phyloP scores from a whole-genome alignment of 495 filamentous ascomycete species.

The Daldinia vernicosa region DNA sequence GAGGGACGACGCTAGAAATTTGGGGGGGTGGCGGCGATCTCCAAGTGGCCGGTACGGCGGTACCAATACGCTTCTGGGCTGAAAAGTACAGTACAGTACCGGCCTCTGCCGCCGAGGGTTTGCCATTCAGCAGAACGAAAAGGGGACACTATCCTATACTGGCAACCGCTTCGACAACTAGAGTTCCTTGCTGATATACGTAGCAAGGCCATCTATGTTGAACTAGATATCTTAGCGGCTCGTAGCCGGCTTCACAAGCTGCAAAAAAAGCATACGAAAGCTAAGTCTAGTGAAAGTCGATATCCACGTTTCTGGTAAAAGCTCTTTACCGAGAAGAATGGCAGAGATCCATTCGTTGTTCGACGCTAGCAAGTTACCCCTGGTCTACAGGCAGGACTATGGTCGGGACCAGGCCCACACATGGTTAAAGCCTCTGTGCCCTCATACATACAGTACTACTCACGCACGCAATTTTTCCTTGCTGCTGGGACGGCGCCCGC shows the following conservation, averaged over 20 bases:
- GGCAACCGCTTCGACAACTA: conserved; percentile 13
- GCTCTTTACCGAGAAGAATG: conserved; percentile 32
- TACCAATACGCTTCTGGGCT: conserved; percentile 35
- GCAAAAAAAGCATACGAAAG: conserved; percentile 11
- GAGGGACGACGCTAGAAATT: conserved; percentile 43
- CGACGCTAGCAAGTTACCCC: conserved; percentile 41
- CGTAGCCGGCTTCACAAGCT: conserved; percentile 8
- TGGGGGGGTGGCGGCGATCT: conserved; percentile 44
- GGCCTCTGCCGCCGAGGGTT: conserved; percentile 6
- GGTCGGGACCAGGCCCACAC: conserved; percentile 41
- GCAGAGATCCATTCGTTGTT: conserved; percentile 39
- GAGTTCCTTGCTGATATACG: conserved; percentile 17
- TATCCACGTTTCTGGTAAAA: conserved; percentile 37
- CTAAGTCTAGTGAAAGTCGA: conserved; percentile 20
- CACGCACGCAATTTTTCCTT: conserved; percentile 48
- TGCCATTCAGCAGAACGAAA: conserved; percentile 21
- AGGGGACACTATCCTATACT: conserved; percentile 22
- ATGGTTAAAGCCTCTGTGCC: conserved; percentile 38
- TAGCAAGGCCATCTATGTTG: conserved; percentile 12
- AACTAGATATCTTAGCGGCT: conserved; percentile 12
- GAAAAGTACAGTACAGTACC: conserved; percentile 25
- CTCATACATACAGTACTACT: conserved; percentile 37
- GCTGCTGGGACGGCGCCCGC: conserved; percentile 41
- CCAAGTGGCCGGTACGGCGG: conserved; percentile 41
- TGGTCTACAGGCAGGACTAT: conserved; percentile 38